Conservation (phyloP, 192 early-diverging fungal genomes). For the Cetraspora pellucida region DNA sequence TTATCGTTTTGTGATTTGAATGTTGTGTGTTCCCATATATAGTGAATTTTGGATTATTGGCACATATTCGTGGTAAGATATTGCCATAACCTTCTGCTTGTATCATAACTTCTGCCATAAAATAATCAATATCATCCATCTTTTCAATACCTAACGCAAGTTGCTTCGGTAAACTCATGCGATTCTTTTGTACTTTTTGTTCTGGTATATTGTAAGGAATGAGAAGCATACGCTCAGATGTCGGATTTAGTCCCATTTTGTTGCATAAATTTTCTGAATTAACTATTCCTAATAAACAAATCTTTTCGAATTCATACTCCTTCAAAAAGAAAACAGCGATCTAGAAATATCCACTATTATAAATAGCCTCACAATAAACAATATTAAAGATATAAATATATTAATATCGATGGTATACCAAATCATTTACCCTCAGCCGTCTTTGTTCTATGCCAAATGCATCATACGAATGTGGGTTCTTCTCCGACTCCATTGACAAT, state of each 20-base stretch:
- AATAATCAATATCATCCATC: not conserved
- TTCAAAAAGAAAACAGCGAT: too few species aligned
- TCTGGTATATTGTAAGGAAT: not conserved
- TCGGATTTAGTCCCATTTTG: too few species aligned
- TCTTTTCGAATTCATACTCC: too few species aligned
- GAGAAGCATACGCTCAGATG: not conserved
- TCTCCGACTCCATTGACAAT: not conserved
- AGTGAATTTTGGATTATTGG: not conserved
- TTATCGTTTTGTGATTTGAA: not conserved
- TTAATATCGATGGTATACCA: not conserved
- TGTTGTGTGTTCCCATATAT: not conserved
- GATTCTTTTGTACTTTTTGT: not conserved
- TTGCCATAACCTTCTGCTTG: not conserved
- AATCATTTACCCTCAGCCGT: not conserved
- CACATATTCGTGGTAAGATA: not conserved
- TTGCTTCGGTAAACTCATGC: not conserved
- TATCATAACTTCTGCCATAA: not conserved
- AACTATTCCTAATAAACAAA: too few species aligned
- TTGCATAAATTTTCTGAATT: too few species aligned
- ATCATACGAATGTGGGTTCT: not conserved
- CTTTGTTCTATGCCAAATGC: not conserved
- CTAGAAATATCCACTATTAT: too few species aligned
- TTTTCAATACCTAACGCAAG: not conserved
- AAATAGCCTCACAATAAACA: too few species aligned
- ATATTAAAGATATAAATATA: too few species aligned